Evolutionary conservation across 176 grass and related monocot genomes (phyloP), one percentile per base, ranked within the genome.

Genomic region (Typha latifolia): DNA sequence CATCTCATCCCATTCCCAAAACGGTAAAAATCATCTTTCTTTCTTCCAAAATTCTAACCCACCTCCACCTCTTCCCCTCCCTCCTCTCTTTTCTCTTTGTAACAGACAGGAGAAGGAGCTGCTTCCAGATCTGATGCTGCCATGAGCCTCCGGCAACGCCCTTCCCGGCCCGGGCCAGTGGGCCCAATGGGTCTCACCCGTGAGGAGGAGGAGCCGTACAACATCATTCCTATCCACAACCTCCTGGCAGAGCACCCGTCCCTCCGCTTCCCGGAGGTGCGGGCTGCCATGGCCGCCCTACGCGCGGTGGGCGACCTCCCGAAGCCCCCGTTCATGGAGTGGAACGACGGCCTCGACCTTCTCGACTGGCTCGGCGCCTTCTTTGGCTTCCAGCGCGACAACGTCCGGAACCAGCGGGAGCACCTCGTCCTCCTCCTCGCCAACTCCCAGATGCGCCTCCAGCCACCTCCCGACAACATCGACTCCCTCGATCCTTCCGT

Each of bases 371-470:
- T 97, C 18, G 88, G 93, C 16, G 68, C 63, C 51, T 86, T 70
- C 83, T 92, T 97, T 69, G 93, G 93, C 12, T 97, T 97, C 85
- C 93, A 97, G 82, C 52, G 3, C 37, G 69, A 92, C 85, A 97
- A 89, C 86, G 85, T 86, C 57, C 70, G 75, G 19, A 97, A 97
- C 80, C 93, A 97, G 85, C 80, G 85, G 56, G 93, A 97, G 78
- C 93, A 97, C 78, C 93, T 97, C 53, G 88, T 97, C 14, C 88
- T 97, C 51, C 82, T 97, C 75, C 93, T 97, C 37, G 88, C 93
- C 56, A 97, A 97, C 73, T 83, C 85, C 16, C 93, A 97, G 85
- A 90, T 97, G 69, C 59, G 5, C 61, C 26, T 14, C 53, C 80
- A 12, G 12, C 68, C 3, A 48, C 74, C 56, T 62, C 68, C 66